Evolutionary conservation across 306 rosid genomes (phyloP), one percentile per base, ranked within the genome.

Genomic region (Medicago lupulina): DNA sequence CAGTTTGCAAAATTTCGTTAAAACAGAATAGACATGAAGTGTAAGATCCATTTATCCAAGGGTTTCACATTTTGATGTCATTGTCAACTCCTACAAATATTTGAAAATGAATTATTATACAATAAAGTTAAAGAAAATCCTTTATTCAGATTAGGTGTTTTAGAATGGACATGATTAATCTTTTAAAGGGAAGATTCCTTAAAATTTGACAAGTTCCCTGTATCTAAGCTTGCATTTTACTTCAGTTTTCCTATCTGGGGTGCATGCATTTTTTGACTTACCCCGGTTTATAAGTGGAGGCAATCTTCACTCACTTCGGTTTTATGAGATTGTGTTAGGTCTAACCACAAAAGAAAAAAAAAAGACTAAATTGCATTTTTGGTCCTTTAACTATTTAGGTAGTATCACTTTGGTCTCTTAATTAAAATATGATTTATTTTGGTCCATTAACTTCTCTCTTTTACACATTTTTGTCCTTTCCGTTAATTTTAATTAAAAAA

Each of bases 191-290:
- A 41, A 54, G 38, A 19, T 34, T n/a, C 39, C 40, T 14, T 75
- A 36, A 18, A 34, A 64, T 49, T 23, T 41, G 12, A n/a, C 65
- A 54, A 73, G 28, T 47, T 15, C 8, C 11, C 53, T 19, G 0
- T 10, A 75, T 75, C 65, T 8, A 34, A 34, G 16, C 36, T 64
- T 50, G 68, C 28, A 10, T 73, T 59, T 43, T 41, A 41, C 75
- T 70, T 50, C 31, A 31, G 4, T 31, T 31, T 31, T 70, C 13
- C 34, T 39, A 10, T 58, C 25, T 23, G 0, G 51, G 4, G n/a
- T 6, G n/a, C 8, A n/a, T 64, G n/a, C 43, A 64, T 9, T 9
- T 1, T 54, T n/a, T n/a, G n/a, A n/a, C n/a, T n/a, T n/a, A n/a
- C n/a, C n/a, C n/a, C n/a, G n/a, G n/a, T n/a, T n/a, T n/a, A n/a